phyloP scores from a whole-genome alignment of 352 stramenopile species.

The Phytopythium kandeliae region DNA sequence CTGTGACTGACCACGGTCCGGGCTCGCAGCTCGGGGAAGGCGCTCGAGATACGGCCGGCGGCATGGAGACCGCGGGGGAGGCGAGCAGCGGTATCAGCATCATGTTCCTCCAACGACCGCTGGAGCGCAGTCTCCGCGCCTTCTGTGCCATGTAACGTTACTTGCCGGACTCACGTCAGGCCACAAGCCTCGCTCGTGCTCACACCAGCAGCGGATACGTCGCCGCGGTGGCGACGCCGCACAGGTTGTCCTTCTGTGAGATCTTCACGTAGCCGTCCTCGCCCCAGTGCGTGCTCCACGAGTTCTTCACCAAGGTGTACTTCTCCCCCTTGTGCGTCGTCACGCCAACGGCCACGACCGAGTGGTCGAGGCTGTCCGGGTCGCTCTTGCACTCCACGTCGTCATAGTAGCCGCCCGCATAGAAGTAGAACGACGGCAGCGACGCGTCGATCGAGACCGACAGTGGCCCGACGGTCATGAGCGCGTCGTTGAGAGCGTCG shows the following conservation, averaged over 20 bases:
- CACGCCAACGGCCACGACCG: slow-evolving; percentile 88
- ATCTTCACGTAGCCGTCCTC: slow-evolving; percentile 93
- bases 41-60: no score
- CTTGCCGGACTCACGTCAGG: not conserved
- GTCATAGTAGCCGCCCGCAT: slow-evolving; percentile 82
- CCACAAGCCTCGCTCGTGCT: not conserved
- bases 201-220: slow-evolving; percentile 71
- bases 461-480: slow-evolving; percentile 75
- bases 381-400: slow-evolving; percentile 87
- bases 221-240: slow-evolving; percentile 89
- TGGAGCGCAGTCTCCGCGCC: no score
- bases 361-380: slow-evolving; percentile 90
- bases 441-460: slow-evolving; percentile 87
- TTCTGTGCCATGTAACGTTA: not conserved
- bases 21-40: no score
- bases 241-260: slow-evolving; percentile 92
- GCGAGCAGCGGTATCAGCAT: no score
- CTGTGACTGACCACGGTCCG: no score
- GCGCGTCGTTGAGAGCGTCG: slow-evolving; percentile 72
- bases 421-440: slow-evolving; percentile 88
- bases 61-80: no score
- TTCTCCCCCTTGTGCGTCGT: slow-evolving; percentile 85
- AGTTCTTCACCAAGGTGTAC: slow-evolving; percentile 95
- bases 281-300: slow-evolving; percentile 92
- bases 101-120: no score